These are phyloP conservation scores for Taxillus chinensis DNA, from an alignment of 164 flowering plant genomes.

Conservation along the genomic window DNA sequence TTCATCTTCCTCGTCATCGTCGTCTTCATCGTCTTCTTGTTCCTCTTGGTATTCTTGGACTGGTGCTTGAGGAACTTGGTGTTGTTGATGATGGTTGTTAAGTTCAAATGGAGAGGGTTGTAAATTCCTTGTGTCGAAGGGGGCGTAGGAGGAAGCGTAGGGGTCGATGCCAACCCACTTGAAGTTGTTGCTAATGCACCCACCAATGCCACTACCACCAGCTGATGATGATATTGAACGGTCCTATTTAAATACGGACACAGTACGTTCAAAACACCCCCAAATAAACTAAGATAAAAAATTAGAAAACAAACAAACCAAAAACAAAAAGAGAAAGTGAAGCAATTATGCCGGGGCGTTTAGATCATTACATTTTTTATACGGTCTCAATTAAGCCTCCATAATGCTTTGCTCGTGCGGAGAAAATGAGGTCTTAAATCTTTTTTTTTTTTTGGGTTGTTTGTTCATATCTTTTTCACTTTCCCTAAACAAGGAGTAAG, in stretches of 20 bases:
- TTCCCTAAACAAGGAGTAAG: too few relatives aligned
- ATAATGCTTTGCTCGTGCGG: too few relatives aligned
- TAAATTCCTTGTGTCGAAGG: too few relatives aligned
- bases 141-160: slow-evolving; percentile 16
- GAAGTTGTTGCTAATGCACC: background rate
- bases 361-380: too few relatives aligned
- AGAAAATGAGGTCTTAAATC: too few relatives aligned
- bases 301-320: background rate
- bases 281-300: background rate
- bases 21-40: slow-evolving; percentile 14
- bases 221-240: slow-evolving; percentile 45
- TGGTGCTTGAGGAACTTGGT: slow-evolving; percentile 10
- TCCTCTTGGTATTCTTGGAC: slow-evolving; percentile 5
- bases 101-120: too few relatives aligned
- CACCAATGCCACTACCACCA: slow-evolving; percentile 8
- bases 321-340: background rate
- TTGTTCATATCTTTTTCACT: too few relatives aligned
- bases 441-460: too few relatives aligned
- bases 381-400: background rate
- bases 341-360: background rate
- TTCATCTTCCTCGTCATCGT: background rate
- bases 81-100: slow-evolving; percentile 1
- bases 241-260: slow-evolving; percentile 29
- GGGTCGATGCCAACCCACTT: slow-evolving; percentile 45
- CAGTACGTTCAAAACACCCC: background rate